Base-by-base conservation (phyloP, 2,329 filamentous ascomycete species). In the Fusarium sp. region DNA sequence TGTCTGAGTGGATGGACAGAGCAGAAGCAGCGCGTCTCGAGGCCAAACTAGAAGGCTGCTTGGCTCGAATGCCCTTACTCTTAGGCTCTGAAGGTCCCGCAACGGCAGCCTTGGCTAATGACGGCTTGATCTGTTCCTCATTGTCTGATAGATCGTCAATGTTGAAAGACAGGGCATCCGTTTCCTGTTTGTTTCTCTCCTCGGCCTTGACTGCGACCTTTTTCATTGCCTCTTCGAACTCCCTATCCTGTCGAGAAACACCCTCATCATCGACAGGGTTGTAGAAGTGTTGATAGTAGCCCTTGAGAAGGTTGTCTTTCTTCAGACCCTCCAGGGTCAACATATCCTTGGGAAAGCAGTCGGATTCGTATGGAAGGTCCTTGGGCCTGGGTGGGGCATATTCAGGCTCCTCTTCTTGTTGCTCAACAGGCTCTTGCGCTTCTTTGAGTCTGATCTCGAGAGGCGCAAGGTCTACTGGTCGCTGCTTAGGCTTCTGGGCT, bases 341-440 rank as follows among this genome's bases (percentile, higher is more conserved):
- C 45, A 82, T 83, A 2, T 82, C 84, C 45, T 84, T 80, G 6
- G 89, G 89, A 65, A 92, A 88, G 60, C 92, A 85, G 55, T 93
- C 91, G 21, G 91, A 92, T 71, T 91, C 84, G 74, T 93, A 92
- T 0, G 88, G 87, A 13, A 89, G 81, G n/a, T 89, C 85, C 70
- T 86, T 86, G 2, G 90, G 87, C 63, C 85, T 90, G 1, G 94
- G 93, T 7, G 95, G 94, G 77, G 94, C 94, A 78, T 97, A 97
- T 83, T 98, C 96, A 63, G 95, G 89, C 56, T 98, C 94, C 26
- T 90, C 89, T 26, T 86, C 82, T 15, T 81, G 72, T 33, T 39
- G 34, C 31, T 43, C 51, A 83, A 52, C 13, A n/a, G 42, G 84
- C 28, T 76, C 78, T 39, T 81, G 80, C 52, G 90, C 87, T 6